A percentile compares a stretch with the other conserved stretches of the same genome.
These are phyloP conservation scores for Eucalyptus curtisii DNA, from an alignment of 345 rosid species.

Conservation along the genomic window DNA sequence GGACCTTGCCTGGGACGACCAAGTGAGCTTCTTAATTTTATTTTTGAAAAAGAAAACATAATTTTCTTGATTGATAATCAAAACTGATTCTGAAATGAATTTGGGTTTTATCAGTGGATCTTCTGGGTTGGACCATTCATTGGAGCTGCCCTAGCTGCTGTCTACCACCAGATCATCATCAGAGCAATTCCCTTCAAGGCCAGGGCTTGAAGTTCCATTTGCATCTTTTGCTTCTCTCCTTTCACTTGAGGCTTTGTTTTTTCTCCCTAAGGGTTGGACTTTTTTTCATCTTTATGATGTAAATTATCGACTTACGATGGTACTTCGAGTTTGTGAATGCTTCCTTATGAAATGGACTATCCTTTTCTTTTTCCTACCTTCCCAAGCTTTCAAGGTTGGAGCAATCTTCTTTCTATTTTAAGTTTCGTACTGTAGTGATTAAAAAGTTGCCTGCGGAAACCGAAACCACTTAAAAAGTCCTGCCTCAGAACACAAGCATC, in stretches of 20 bases:
- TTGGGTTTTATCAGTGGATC: constrained; percentile 33
- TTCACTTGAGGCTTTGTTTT: neutral
- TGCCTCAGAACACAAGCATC: neutral
- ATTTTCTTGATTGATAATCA: neutral
- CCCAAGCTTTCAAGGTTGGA: neutral
- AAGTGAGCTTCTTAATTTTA: constrained; percentile 5
- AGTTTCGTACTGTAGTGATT: neutral
- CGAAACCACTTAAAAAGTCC: neutral
- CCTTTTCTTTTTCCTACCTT: neutral
- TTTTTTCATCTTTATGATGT: neutral
- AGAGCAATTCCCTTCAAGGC: constrained; percentile 66
- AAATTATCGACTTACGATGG: neutral
- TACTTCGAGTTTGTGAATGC: neutral
- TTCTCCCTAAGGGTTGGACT: neutral
- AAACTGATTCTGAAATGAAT: neutral
- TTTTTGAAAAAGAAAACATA: neutral
- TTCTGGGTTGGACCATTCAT: constrained; percentile 77
- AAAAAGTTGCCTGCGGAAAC: neutral
- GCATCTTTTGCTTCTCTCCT: neutral
- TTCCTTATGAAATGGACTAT: neutral
- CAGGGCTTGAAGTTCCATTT: constrained; percentile 15
- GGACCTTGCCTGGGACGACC: constrained; percentile 48
- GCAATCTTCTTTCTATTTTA: neutral
- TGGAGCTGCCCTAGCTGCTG: constrained; percentile 70
- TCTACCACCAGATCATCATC: constrained; percentile 60